Conservation (phyloP, 2,329 filamentous ascomycete species). For the Fusarium chuoi region DNA sequence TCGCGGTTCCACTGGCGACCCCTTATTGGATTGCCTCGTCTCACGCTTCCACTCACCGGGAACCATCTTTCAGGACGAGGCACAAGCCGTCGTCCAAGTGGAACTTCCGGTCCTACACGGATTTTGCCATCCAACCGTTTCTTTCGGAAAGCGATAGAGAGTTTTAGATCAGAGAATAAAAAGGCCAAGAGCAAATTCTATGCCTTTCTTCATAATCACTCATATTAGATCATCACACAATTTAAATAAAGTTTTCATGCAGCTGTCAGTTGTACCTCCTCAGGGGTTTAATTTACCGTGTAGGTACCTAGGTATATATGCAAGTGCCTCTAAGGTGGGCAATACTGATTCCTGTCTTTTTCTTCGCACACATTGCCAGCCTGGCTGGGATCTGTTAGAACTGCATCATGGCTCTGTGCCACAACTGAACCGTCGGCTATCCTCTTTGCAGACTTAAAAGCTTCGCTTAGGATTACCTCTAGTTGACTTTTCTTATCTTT, state of each 20-base stretch:
- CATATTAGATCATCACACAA: background rate
- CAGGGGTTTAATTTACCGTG: background rate
- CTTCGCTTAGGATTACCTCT: constrained; percentile 4
- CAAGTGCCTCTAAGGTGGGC: background rate
- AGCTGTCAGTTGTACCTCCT: background rate
- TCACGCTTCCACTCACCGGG: constrained; percentile 29
- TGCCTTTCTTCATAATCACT: background rate
- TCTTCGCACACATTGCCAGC: background rate
- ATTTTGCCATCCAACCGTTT: constrained; percentile 13
- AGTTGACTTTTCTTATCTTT: background rate
- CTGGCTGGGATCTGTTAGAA: constrained; percentile 26
- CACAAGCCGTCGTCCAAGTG: constrained; percentile 29
- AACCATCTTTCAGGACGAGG: constrained; percentile 19
- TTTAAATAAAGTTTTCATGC: background rate
- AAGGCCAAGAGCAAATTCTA: background rate
- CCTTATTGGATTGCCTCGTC: constrained; percentile 20
- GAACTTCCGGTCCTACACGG: constrained; percentile 25
- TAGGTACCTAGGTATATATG: background rate
- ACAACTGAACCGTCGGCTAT: constrained; percentile 30
- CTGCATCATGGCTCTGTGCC: constrained; percentile 20
- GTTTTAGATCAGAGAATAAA: background rate
- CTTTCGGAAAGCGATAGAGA: constrained; percentile 30
- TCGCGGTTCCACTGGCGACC: constrained; percentile 17
- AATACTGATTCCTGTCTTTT: background rate
- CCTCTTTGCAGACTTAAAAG: constrained; percentile 30